Evolutionary conservation across 2,329 filamentous ascomycete genomes (phyloP).

Genomic region (Ustilaginoidea virens): DNA sequence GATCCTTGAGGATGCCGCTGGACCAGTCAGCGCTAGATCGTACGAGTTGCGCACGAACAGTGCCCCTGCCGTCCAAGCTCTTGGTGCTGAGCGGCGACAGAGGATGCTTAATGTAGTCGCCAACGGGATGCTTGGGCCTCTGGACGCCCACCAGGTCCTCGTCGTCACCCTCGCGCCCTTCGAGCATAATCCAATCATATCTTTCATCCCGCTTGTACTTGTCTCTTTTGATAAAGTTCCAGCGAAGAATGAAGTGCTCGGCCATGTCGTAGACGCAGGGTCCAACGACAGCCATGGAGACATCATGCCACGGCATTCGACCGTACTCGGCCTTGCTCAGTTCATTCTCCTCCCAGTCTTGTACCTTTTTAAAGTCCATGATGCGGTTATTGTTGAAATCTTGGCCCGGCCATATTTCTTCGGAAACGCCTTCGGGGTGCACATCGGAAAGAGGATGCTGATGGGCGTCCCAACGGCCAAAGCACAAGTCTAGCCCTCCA

Average conservation of each 20-base stretch:
- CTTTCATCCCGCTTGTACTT: constrained; percentile 84
- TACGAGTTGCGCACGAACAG: constrained; percentile 70
- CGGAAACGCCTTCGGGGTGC: constrained; percentile 65
- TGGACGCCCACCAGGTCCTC: constrained; percentile 84
- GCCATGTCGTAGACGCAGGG: constrained; percentile 87
- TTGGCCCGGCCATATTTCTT: constrained; percentile 87
- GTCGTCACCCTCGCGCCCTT: constrained; percentile 59
- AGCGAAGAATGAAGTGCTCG: constrained; percentile 84
- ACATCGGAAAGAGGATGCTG: constrained; percentile 79
- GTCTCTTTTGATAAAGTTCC: constrained; percentile 95
- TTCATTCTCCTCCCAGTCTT: constrained; percentile 88
- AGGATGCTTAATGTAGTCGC: constrained; percentile 74
- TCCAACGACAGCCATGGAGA: constrained; percentile 80
- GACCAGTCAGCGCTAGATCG: constrained; percentile 89
- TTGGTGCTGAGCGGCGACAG: constrained; percentile 54
- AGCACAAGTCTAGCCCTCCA: constrained; percentile 87
- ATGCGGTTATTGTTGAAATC: constrained; percentile 97
- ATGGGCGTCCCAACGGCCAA: constrained; percentile 81
- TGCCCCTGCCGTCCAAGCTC: constrained; percentile 48
- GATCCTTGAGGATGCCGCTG: constrained; percentile 71
- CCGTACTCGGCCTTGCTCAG: constrained; percentile 82
- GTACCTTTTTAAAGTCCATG: constrained; percentile 84
- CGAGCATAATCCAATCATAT: constrained; percentile 74
- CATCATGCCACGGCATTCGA: constrained; percentile 97
- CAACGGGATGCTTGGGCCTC: constrained; percentile 75